These are phyloP conservation scores for Orobanche coerulescens DNA, from an alignment of 257 asterid genomes.

Conservation along the genomic window DNA sequence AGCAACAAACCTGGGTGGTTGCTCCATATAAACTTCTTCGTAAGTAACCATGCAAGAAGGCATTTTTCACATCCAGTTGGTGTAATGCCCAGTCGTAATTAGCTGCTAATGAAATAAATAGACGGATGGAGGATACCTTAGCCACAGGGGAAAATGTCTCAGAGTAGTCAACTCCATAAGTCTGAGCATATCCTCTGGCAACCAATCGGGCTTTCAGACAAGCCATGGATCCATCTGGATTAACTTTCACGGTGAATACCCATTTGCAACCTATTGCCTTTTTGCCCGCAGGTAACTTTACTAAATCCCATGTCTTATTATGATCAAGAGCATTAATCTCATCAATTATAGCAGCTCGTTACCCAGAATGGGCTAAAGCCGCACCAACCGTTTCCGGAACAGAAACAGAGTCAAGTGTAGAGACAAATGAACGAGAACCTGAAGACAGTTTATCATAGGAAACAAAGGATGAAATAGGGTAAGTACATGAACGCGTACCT, in stretches of 20 bases:
- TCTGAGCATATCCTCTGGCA: background rate
- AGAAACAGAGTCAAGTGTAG: background rate
- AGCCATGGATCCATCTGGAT: background rate
- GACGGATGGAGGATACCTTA: background rate
- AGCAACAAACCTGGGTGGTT: conserved; percentile 7
- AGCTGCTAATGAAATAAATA: background rate
- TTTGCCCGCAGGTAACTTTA: background rate
- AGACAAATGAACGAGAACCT: background rate
- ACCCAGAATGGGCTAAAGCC: background rate
- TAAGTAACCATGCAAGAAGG: background rate
- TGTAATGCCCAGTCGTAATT: background rate
- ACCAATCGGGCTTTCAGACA: background rate
- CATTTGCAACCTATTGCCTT: background rate
- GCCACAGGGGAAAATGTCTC: background rate
- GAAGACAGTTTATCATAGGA: no score
- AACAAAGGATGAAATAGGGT: background rate
- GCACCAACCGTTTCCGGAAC: background rate
- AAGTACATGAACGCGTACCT: no score
- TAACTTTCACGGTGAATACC: background rate
- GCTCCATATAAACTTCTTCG: conserved; percentile 3
- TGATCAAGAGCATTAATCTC: background rate
- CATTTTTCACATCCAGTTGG: no score
- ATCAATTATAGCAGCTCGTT: background rate
- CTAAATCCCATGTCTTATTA: background rate
- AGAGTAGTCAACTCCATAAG: background rate